These are phyloP conservation scores for Otatea glauca DNA, from an alignment of 176 grass and related monocot species.

Conservation along the genomic window DNA sequence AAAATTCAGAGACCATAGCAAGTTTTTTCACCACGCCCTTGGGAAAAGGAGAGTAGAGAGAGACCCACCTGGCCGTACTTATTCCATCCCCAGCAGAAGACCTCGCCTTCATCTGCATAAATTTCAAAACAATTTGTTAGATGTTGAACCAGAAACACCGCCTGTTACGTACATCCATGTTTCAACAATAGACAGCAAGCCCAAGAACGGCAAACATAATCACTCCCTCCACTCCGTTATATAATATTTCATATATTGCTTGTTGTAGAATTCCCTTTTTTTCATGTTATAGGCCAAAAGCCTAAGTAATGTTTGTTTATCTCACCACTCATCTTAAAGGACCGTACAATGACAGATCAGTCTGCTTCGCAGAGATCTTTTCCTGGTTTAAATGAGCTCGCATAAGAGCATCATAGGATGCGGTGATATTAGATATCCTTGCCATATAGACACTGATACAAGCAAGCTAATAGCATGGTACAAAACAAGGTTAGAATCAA, in stretches of 20 bases:
- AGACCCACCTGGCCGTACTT: conserved; percentile 93
- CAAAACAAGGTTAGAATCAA: not conserved
- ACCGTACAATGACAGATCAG: not conserved
- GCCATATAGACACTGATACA: not conserved
- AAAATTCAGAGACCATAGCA: conserved; percentile 21
- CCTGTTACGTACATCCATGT: not conserved
- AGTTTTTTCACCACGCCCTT: not conserved
- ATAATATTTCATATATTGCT: not conserved
- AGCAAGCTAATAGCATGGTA: not conserved
- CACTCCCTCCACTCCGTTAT: not conserved
- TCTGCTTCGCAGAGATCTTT: not conserved
- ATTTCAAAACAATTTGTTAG: conserved; percentile 7
- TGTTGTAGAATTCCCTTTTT: not conserved
- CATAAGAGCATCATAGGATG: not conserved
- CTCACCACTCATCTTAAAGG: not conserved
- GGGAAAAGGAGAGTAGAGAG: not conserved
- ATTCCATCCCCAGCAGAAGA: conserved; percentile 99
- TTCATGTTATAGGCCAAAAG: not conserved
- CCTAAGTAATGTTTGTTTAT: not conserved
- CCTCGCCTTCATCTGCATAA: conserved; percentile 75
- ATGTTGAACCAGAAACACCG: not conserved
- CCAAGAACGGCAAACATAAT: not conserved
- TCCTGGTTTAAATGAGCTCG: not conserved
- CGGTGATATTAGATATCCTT: not conserved
- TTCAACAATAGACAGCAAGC: not conserved